These are phyloP conservation scores for Cnidoscolus chayamansa DNA, from an alignment of 441 rosid genomes.

Conservation along the genomic window DNA sequence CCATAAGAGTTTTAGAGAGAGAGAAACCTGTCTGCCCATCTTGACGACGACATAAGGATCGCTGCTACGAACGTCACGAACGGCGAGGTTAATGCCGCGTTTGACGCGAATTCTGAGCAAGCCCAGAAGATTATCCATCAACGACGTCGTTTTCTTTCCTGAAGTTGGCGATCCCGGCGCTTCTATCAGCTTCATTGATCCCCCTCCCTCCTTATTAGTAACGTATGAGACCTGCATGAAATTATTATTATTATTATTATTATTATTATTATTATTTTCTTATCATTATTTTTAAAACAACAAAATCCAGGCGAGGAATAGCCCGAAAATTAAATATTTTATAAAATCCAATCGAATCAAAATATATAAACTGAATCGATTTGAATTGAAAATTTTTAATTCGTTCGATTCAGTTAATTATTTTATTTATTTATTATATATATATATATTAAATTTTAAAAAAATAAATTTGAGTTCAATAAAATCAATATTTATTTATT, in stretches of 20 bases:
- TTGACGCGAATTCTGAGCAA: slow-evolving; percentile 72
- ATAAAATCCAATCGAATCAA: neutral
- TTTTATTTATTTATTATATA: no score
- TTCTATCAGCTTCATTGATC: slow-evolving; percentile 12
- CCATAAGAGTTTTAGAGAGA: no score
- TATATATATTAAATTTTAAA: no score
- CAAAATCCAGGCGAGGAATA: no score
- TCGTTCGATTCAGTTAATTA: no score
- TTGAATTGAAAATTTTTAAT: no score
- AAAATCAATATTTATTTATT: no score
- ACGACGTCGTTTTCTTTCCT: neutral
- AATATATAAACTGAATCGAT: no score
- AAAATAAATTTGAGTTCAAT: no score
- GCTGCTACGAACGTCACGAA: slow-evolving; percentile 83
- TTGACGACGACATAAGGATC: slow-evolving; percentile 85
- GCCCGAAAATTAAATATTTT: neutral
- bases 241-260: no score
- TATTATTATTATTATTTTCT: no score
- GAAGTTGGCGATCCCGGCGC: slow-evolving; percentile 15
- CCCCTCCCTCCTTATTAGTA: neutral
- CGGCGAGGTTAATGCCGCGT: slow-evolving; percentile 85
- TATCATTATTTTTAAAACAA: no score
- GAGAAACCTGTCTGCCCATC: slow-evolving; percentile 67
- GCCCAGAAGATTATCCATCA: slow-evolving; percentile 69
- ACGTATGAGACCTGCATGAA: neutral